A percentile compares a stretch with the other conserved stretches of the same genome.
Conservation (phyloP, 371 early-diverging fungal species). For the Apophysomyces variabilis region DNA sequence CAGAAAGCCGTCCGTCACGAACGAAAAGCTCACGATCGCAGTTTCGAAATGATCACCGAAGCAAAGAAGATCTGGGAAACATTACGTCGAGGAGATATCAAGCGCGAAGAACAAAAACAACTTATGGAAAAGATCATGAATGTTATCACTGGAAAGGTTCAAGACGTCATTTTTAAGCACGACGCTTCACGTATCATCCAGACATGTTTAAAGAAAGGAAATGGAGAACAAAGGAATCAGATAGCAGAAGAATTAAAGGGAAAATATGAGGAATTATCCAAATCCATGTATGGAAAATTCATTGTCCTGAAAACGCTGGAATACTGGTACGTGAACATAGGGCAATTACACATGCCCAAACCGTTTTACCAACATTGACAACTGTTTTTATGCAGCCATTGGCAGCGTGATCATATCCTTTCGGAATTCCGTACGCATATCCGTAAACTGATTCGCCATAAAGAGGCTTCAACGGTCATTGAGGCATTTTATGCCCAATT, state of each 20-base stretch:
- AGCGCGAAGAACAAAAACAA: slow-evolving; percentile 61
- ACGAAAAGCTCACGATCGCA: slow-evolving; percentile 75
- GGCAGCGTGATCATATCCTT: slow-evolving; percentile 75
- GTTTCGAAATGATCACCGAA: slow-evolving; percentile 69
- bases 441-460: slow-evolving; percentile 78
- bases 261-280: slow-evolving; percentile 72
- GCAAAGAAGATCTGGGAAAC: slow-evolving; percentile 91
- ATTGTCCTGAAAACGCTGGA: slow-evolving; percentile 87
- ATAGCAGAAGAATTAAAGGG: slow-evolving; percentile 87
- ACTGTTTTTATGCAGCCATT: slow-evolving; percentile 51
- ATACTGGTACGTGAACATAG: slow-evolving; percentile 62
- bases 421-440: slow-evolving; percentile 84
- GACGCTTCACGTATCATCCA: slow-evolving; percentile 95
- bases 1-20: slow-evolving; percentile 64
- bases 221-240: slow-evolving; percentile 71
- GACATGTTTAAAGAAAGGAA: slow-evolving; percentile 90
- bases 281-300: slow-evolving; percentile 88
- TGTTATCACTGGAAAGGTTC: slow-evolving; percentile 80
- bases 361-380: neutral
- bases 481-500: slow-evolving; percentile 87
- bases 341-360: neutral
- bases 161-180: slow-evolving; percentile 94
- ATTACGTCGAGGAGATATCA: slow-evolving; percentile 76
- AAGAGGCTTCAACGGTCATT: slow-evolving; percentile 82
- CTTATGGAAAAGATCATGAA: slow-evolving; percentile 83